phyloP scores from a whole-genome alignment of 1,284 basidiomycete genomes.

The Ganoderma boninense region DNA sequence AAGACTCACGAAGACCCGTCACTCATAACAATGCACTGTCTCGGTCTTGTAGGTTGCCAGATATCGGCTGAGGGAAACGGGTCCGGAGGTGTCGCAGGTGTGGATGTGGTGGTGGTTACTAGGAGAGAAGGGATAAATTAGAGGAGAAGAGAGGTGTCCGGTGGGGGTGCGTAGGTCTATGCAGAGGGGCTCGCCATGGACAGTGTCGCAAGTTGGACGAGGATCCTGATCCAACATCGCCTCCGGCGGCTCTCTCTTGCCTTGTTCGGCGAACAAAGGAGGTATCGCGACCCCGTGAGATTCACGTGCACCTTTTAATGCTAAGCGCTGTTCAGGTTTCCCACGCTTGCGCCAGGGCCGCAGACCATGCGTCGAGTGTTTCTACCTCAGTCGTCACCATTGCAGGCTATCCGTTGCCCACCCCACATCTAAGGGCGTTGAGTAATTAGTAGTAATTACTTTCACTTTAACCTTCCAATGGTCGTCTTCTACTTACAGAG shows the following conservation, averaged over 20 bases:
- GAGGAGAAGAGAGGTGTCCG: not conserved
- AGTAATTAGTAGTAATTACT: too few relatives aligned
- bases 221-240: not conserved
- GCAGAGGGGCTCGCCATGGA: not conserved
- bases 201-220: not conserved
- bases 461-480: too few relatives aligned
- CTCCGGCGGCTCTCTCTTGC: not conserved
- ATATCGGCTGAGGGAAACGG: not conserved
- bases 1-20: constrained; percentile 27
- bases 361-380: too few relatives aligned
- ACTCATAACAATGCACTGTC: constrained; percentile 13
- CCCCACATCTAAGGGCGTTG: too few relatives aligned
- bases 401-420: too few relatives aligned
- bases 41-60: not conserved
- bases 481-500: too few relatives aligned
- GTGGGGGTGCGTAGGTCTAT: not conserved
- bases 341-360: too few relatives aligned
- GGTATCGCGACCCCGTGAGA: constrained; percentile 12
- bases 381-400: too few relatives aligned
- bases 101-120: not conserved
- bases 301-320: constrained; percentile 5
- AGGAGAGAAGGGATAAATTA: constrained; percentile 17
- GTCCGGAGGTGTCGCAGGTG: not conserved
- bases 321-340: too few relatives aligned
- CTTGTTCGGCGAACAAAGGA: constrained; percentile 17